Base-by-base conservation (phyloP, 371 early-diverging fungal genomes). In the Batkoa obscura region DNA sequence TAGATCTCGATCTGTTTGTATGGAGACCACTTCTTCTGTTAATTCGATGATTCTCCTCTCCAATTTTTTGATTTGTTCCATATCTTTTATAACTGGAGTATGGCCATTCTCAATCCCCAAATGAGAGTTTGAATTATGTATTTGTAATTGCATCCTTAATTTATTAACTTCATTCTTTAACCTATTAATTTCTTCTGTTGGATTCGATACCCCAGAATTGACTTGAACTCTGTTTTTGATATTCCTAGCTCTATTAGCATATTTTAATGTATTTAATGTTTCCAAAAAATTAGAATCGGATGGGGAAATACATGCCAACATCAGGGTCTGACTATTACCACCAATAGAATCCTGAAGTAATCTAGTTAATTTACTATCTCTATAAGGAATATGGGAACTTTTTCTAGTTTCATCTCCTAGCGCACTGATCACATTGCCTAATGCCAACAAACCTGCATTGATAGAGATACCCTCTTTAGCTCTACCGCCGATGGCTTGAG, bases 371-470 rank as follows among this genome's bases (percentile, higher is more conserved):
- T 99, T 99, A 12, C 90, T 88, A 64, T 98, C 96, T 54, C 99
- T 81, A 64, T 91, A 99, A 2, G 99, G 99, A 12, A 99, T 80
- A 64, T 87, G 84, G 8, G 71, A 67, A 13, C 72, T 63, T 52
- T 65, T 67, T 52, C 65, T 64, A 13, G 59, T 54, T 62, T 83
- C 72, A 62, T 95, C 97, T 23, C 88, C 90, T n/a, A 99, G 73
- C 0, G 98, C 98, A 9, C 88, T 88, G 50, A 99, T 99, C 3
- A 99, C 99, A 66, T 98, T 99, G 59, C 99, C 98, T 15, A 99
- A 75, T 0, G 95, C 95, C 37, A 98, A 73, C 5, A 99, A 79
- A 4, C 99, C 99, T 10, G 86, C 83, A 68, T 99, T 99, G 65
- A 99, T 99, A 38, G 86, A 82, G 57, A 98, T 99, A 46, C 95